Evolutionary conservation across 1,284 basidiomycete species (phyloP).

Genomic region (Cutaneotrichosporon sp.): DNA sequence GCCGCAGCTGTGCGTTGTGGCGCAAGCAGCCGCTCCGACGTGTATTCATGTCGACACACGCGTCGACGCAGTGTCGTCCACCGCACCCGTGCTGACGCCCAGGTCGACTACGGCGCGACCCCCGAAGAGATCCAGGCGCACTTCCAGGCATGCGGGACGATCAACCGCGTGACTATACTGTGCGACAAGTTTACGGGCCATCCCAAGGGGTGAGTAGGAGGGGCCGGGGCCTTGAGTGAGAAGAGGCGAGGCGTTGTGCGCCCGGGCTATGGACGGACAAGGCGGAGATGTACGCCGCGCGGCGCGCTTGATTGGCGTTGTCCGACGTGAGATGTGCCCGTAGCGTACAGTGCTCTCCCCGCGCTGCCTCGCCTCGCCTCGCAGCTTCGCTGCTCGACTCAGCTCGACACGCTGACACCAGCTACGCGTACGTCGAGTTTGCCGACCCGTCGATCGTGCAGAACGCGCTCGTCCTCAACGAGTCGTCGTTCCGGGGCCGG

Average conservation of each 20-base stretch:
- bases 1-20: no score
- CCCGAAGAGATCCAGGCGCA: constrained; percentile 98
- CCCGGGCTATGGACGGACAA: not conserved
- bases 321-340: not conserved
- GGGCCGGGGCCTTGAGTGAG: not conserved
- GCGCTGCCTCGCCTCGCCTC: not conserved
- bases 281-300: not conserved
- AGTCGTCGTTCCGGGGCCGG: constrained; percentile 87
- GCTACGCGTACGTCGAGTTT: constrained; percentile 98
- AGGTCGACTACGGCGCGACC: constrained; percentile 97
- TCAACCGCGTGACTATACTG: constrained; percentile 97
- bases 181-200: constrained; percentile 99
- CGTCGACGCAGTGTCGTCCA: no score
- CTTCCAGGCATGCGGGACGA: constrained; percentile 95
- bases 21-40: no score
- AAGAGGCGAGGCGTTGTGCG: not conserved
- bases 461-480: constrained; percentile 90
- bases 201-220: constrained; percentile 79
- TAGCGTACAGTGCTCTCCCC: not conserved
- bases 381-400: not conserved
- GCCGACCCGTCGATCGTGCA: constrained; percentile 89
- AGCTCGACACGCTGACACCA: constrained; percentile 44
- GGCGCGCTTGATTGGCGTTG: not conserved
- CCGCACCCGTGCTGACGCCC: constrained; percentile 6
- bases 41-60: no score